phyloP scores from a whole-genome alignment of 169 alveolate genomes.

The Theileria sp. region DNA sequence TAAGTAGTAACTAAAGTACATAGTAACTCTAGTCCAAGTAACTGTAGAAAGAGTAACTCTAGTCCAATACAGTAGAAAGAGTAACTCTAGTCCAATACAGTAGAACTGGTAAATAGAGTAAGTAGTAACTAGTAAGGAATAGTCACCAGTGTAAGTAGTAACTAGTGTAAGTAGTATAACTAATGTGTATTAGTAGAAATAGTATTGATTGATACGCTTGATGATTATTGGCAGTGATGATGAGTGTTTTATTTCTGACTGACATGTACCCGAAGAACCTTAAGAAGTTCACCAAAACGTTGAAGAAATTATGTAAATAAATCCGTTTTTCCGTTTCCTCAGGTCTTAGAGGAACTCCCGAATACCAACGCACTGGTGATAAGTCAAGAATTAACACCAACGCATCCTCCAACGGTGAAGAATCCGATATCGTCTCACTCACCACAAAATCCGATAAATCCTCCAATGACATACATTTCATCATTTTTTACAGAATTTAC shows the following conservation, averaged over 20 bases:
- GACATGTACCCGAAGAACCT: constrained; percentile 60
- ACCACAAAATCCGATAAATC: neutral
- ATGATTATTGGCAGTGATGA: constrained; percentile 46
- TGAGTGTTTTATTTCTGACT: constrained; percentile 26
- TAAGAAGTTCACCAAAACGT: constrained; percentile 24
- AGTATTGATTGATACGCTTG: constrained; percentile 35
- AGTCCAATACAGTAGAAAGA: too few species aligned
- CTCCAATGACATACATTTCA: neutral
- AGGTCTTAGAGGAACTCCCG: constrained; percentile 27
- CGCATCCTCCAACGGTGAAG: constrained; percentile 16
- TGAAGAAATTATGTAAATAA: constrained; percentile 21
- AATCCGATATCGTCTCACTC: neutral
- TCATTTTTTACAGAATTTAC: neutral
- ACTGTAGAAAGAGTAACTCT: too few species aligned
- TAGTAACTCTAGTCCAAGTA: too few species aligned
- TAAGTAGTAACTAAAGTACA: too few species aligned
- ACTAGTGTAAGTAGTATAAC: too few species aligned
- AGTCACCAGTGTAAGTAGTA: too few species aligned
- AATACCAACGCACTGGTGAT: constrained; percentile 54
- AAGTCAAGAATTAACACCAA: constrained; percentile 59
- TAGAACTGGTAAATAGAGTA: too few species aligned
- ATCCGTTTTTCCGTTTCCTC: constrained; percentile 10
- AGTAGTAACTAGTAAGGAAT: too few species aligned
- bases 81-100: too few species aligned
- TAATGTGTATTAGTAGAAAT: too few species aligned